Conservation (phyloP, 805 yeast genomes). For the Ogataea thermomethanolica region DNA sequence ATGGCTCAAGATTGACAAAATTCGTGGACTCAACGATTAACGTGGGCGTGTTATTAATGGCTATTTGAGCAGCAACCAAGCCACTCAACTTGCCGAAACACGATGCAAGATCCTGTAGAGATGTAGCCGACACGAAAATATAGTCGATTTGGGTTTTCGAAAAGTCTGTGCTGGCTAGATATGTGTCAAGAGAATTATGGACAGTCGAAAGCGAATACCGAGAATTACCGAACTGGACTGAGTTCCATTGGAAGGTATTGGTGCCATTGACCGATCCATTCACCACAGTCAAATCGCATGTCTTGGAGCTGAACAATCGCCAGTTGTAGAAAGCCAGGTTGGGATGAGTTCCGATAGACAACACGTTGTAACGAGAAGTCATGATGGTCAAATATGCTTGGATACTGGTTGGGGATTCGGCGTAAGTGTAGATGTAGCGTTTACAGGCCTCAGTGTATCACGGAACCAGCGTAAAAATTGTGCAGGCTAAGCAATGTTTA, state of each 20-base stretch:
- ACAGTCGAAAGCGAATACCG: constrained; percentile 24
- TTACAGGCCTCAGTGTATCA: background rate
- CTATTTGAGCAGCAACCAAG: constrained; percentile 30
- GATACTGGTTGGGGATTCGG: no score
- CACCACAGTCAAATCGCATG: constrained; percentile 41
- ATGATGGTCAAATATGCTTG: constrained; percentile 6
- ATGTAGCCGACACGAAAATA: constrained; percentile 44
- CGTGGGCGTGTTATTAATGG: constrained; percentile 39
- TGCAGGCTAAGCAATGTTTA: constrained; percentile 6
- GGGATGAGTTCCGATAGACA: constrained; percentile 53
- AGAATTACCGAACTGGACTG: constrained; percentile 33
- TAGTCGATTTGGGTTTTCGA: constrained; percentile 37
- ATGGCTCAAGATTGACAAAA: constrained; percentile 69
- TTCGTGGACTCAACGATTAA: constrained; percentile 68
- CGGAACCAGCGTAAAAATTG: constrained; percentile 1
- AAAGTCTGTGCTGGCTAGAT: constrained; percentile 9
- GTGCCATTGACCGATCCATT: constrained; percentile 25
- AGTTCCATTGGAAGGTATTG: constrained; percentile 29
- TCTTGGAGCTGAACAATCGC: constrained; percentile 47
- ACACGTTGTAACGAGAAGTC: constrained; percentile 29
- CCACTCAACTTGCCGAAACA: constrained; percentile 37
- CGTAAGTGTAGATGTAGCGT: background rate
- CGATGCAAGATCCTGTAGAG: constrained; percentile 50
- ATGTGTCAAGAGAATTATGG: constrained; percentile 27
- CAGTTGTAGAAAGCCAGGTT: constrained; percentile 57